These are phyloP conservation scores for Rutstroemia sydowiana DNA, from an alignment of 2,329 filamentous ascomycete species.

Conservation along the genomic window DNA sequence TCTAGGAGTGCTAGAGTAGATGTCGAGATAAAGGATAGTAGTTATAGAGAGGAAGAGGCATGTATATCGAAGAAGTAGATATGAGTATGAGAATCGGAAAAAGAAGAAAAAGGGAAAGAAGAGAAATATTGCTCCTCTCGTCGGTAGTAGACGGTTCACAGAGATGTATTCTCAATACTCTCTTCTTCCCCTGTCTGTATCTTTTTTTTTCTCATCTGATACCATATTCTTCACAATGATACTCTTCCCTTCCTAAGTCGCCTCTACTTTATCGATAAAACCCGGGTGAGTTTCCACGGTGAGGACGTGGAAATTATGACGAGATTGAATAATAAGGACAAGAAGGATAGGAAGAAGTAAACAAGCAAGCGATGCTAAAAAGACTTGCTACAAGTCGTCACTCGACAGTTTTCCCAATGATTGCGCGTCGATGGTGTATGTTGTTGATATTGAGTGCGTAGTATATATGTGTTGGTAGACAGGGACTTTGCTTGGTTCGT, in stretches of 20 bases:
- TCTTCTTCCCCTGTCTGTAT: neutral
- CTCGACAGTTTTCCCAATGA: neutral
- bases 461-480: neutral
- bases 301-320: neutral
- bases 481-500: no score
- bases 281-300: neutral
- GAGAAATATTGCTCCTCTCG: neutral
- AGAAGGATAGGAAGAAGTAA: neutral
- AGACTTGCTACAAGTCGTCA: constrained; percentile 1
- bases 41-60: no score
- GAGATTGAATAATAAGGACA: neutral
- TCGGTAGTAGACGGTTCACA: neutral
- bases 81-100: neutral
- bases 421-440: neutral
- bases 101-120: neutral
- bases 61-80: no score
- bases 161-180: neutral
- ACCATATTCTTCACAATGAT: no score
- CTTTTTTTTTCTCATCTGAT: neutral
- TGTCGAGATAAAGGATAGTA: no score
- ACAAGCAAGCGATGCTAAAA: neutral
- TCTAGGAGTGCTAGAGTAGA: no score
- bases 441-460: neutral
- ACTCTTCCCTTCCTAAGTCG: no score
- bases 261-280: no score